Evolutionary conservation across 2,329 filamentous ascomycete genomes (phyloP).

Genomic region (Thermothelomyces thermophilus): DNA sequence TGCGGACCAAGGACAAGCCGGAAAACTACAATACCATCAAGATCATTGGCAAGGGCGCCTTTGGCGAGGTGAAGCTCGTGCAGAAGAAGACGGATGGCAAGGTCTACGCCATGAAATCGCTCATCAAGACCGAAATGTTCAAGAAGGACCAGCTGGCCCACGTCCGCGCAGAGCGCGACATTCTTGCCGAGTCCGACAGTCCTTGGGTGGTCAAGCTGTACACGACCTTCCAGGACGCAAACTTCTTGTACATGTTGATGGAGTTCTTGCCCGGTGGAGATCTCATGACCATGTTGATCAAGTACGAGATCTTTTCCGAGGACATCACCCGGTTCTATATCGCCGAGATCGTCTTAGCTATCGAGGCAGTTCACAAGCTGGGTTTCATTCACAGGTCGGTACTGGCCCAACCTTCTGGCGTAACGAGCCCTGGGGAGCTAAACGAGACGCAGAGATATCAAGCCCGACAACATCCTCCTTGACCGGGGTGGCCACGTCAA

Average conservation of each 20-base stretch:
- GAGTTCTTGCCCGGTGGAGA: conserved; percentile 97
- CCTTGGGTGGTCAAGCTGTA: conserved; percentile 98
- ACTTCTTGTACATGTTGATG: conserved; percentile 99
- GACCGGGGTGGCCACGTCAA: conserved; percentile 96
- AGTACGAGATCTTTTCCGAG: conserved; percentile 98
- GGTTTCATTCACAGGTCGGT: conserved; percentile 95
- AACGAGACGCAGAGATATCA: conserved; percentile 68
- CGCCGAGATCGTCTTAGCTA: conserved; percentile 95
- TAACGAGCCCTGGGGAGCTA: not conserved
- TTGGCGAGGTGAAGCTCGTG: conserved; percentile 95
- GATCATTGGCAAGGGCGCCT: conserved; percentile 98
- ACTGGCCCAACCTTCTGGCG: not conserved
- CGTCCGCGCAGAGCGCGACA: conserved; percentile 94
- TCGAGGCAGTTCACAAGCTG: conserved; percentile 95
- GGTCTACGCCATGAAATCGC: conserved; percentile 95
- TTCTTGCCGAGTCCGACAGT: conserved; percentile 97
- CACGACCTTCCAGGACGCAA: conserved; percentile 94
- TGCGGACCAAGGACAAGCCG: conserved; percentile 86
- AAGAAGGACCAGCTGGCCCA: conserved; percentile 98
- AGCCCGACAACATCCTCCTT: conserved; percentile 95
- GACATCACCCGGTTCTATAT: conserved; percentile 99
- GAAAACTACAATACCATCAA: conserved; percentile 95
- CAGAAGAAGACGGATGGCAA: conserved; percentile 95
- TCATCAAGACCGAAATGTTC: conserved; percentile 99
- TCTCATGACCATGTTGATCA: conserved; percentile 99